These are phyloP conservation scores for Tuber umbilicatum DNA, from an alignment of 495 filamentous ascomycete species.

Conservation along the genomic window DNA sequence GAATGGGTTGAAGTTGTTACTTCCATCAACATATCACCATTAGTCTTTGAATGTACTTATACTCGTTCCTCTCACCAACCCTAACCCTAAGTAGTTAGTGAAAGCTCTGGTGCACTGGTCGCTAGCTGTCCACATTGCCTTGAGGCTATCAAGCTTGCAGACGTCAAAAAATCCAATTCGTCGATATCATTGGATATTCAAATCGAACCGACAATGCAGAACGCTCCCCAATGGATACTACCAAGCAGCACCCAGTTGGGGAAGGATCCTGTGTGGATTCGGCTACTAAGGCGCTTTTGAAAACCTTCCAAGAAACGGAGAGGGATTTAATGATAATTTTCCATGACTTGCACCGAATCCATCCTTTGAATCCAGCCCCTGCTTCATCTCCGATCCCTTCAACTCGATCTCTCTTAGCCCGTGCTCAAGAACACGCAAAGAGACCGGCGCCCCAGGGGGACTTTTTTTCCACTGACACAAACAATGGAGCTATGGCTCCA, in stretches of 20 bases:
- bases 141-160: conserved; percentile 8
- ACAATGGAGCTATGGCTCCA: neutral
- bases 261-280: neutral
- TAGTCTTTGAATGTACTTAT: neutral
- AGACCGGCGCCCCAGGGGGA: neutral
- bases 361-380: conserved; percentile 28
- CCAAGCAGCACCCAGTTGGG: conserved; percentile 12
- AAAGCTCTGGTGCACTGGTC: neutral
- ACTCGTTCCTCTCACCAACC: neutral
- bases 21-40: neutral
- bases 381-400: conserved; percentile 14
- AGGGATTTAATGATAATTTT: conserved; percentile 25
- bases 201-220: conserved; percentile 1
- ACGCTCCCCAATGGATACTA: conserved; percentile 6
- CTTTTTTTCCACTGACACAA: neutral
- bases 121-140: conserved; percentile 19
- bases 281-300: conserved; percentile 18
- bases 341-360: conserved; percentile 27
- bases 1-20: neutral
- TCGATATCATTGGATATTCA: neutral
- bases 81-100: conserved; percentile 9
- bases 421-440: neutral
- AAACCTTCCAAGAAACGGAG: conserved; percentile 24
- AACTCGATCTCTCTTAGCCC: neutral
- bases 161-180: neutral